These are phyloP conservation scores for Agrocybe chaxingu DNA, from an alignment of 768 basidiomycete species.

Conservation along the genomic window DNA sequence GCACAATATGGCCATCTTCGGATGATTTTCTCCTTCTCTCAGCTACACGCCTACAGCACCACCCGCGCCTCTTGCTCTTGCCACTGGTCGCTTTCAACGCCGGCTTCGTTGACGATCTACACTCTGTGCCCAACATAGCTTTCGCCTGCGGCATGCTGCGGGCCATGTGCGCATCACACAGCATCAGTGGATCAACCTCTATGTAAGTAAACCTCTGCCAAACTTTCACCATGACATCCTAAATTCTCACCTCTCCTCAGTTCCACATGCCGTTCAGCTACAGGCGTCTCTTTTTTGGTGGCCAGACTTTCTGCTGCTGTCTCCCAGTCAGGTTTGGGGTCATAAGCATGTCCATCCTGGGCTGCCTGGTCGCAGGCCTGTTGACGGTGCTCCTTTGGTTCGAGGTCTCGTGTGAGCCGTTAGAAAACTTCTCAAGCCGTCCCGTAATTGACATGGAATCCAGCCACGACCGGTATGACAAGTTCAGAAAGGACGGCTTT, in stretches of 20 bases:
- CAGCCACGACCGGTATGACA: constrained; percentile 34
- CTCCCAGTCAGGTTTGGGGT: constrained; percentile 63
- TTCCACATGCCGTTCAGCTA: constrained; percentile 40
- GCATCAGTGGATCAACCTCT: not conserved
- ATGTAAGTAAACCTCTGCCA: not conserved
- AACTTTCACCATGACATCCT: constrained; percentile 1
- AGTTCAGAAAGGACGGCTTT: constrained; percentile 37
- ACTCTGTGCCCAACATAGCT: too few relatives aligned
- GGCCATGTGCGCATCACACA: too few relatives aligned
- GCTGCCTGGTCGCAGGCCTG: constrained; percentile 50
- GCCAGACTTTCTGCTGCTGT: constrained; percentile 59
- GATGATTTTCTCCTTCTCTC: too few relatives aligned
- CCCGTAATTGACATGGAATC: constrained; percentile 1
- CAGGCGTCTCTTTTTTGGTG: constrained; percentile 43
- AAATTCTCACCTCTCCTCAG: not conserved
- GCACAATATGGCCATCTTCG: too few relatives aligned
- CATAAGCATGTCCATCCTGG: constrained; percentile 48
- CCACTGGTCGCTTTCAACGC: too few relatives aligned
- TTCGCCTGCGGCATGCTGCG: too few relatives aligned
- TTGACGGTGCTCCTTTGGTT: constrained; percentile 59
- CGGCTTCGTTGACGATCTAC: too few relatives aligned
- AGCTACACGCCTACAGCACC: too few relatives aligned
- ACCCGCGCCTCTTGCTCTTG: too few relatives aligned
- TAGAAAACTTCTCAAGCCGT: not conserved
- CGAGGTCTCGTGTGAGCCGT: constrained; percentile 52